Conservation (phyloP, 2,329 filamentous ascomycete genomes). For the Colletotrichum horii region DNA sequence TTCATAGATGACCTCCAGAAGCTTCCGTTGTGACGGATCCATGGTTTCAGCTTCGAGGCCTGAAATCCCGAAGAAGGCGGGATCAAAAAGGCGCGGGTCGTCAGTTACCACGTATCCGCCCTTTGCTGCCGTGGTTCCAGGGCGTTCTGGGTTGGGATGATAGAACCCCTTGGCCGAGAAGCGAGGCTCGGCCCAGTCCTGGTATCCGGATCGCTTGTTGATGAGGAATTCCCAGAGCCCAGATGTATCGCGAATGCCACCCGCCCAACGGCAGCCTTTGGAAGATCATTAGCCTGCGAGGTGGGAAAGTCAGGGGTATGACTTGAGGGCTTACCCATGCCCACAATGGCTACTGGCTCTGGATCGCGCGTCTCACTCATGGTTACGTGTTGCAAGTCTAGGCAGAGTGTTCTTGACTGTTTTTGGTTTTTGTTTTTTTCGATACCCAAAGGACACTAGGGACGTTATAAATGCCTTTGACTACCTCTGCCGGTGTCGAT, state of each 20-base stretch:
- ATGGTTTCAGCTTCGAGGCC: not conserved
- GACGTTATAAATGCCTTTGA: too few species aligned
- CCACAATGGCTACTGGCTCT: not conserved
- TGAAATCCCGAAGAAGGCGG: not conserved
- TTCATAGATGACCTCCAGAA: not conserved
- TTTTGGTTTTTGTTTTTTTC: not conserved
- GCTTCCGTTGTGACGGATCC: not conserved
- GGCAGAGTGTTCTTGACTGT: fast-evolving
- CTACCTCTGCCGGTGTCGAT: not conserved
- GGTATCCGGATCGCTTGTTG: slow-evolving; percentile 4
- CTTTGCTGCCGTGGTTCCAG: not conserved
- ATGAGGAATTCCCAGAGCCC: slow-evolving; percentile 24
- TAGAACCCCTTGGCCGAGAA: not conserved
- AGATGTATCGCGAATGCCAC: not conserved
- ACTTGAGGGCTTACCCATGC: not conserved
- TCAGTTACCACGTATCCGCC: not conserved
- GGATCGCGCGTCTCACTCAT: not conserved
- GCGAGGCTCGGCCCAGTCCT: not conserved
- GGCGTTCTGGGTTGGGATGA: not conserved
- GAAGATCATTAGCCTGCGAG: not conserved
- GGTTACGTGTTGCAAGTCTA: not conserved
- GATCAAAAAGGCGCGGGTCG: not conserved
- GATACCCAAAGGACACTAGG: not conserved
- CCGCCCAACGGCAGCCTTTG: not conserved
- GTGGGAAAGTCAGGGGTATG: fast-evolving